Evolutionary conservation across 1,284 basidiomycete species (phyloP), one percentile per base, ranked within the genome.

Genomic region (Cryptococcus sp.): DNA sequence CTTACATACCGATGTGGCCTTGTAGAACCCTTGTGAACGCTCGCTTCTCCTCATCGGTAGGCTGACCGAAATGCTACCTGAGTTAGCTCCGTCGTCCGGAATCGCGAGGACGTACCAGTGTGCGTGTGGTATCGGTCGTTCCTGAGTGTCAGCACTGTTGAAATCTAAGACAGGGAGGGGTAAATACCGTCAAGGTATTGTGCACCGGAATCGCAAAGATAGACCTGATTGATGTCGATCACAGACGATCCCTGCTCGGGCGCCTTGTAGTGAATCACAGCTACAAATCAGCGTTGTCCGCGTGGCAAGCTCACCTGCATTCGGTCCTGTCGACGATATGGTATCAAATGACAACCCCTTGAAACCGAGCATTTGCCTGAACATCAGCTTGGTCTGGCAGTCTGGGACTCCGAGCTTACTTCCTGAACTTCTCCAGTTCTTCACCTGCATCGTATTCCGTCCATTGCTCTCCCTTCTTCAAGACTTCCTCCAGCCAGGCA

Each of bases 131-230:
- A 66, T 98, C 96, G 1, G 94, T 98, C 0, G 94, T 98, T 11
- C 93, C 93, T 64, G 49, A 14, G 2, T 22, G 39, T 52, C 14
- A 57, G 53, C 52, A 45, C n/a, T n/a, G n/a, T n/a, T n/a, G n/a
- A n/a, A 28, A 28, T 11, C 28, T 4, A 28, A 28, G 11, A 28
- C 39, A 45, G 2, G 32, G 16, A 10, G 19, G 36, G 22, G 4
- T 7, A 23, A 7, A 7, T 19, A 43, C 41, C 41, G 16, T 43
- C 41, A 5, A 43, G 41, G n/a, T 28, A 50, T 74, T 54, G 60
- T 83, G 86, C 88, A 64, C 94, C 94, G 21, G 89, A 92, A 72
- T 98, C 94, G 65, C 93, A 98, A 3, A 98, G 80, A 73, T 98
- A 98, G 47, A 96, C 83, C 83, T 88, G 81, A 46, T 91, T 82